A percentile compares a stretch with the other conserved stretches of the same genome.
These are phyloP conservation scores for Eremochloa ophiuroides DNA, from an alignment of 176 grass and related monocot species.

Conservation along the genomic window DNA sequence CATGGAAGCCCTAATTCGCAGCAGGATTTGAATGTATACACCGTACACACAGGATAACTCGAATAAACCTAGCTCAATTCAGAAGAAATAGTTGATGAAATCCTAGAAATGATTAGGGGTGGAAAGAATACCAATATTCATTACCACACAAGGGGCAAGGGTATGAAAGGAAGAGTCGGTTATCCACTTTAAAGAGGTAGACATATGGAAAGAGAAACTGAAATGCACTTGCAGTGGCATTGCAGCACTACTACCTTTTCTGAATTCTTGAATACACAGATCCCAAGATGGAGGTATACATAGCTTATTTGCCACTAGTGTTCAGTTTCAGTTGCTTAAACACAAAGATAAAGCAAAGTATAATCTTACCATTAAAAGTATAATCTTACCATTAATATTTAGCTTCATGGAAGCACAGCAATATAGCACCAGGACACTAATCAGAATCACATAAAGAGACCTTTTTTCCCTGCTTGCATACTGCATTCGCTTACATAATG, in stretches of 20 bases:
- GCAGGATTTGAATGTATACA: background rate
- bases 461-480: background rate
- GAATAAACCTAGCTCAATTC: background rate
- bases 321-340: background rate
- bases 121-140: background rate
- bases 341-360: background rate
- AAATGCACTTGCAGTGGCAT: conserved; percentile 4
- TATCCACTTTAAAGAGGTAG: background rate
- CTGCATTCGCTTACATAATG: background rate
- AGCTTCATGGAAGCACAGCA: conserved; percentile 1
- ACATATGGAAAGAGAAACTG: background rate
- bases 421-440: too few relatives aligned
- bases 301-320: background rate
- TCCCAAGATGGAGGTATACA: background rate
- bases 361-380: too few relatives aligned
- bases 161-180: background rate
- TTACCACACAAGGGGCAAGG: background rate
- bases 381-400: background rate
- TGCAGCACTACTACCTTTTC: background rate
- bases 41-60: background rate
- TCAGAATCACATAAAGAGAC: background rate
- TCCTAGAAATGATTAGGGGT: background rate
- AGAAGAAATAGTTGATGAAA: background rate
- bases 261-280: conserved; percentile 8
- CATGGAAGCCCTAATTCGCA: background rate